phyloP scores from a whole-genome alignment of 2,329 filamentous ascomycete genomes.

The Beauveria sp. region DNA sequence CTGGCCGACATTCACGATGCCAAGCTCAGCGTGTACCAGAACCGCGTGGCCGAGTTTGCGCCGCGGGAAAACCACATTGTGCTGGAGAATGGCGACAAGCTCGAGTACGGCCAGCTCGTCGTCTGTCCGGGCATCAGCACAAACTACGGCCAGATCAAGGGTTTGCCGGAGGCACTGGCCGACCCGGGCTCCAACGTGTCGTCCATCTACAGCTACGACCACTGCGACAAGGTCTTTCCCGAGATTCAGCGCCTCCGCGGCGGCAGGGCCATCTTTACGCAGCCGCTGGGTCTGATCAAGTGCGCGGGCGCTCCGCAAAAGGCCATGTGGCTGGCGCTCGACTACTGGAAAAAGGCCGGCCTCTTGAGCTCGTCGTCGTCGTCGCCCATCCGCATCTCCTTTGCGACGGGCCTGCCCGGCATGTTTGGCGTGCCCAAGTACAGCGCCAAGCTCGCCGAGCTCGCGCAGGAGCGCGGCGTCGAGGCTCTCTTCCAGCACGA shows the following conservation, averaged over 20 bases:
- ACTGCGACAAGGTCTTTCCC: constrained; percentile 44
- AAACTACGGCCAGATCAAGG: constrained; percentile 43
- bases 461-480: constrained; percentile 46
- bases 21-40: constrained; percentile 51
- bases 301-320: constrained; percentile 56
- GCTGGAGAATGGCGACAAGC: constrained; percentile 44
- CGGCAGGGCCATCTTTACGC: constrained; percentile 51
- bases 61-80: constrained; percentile 51
- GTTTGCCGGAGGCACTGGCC: constrained; percentile 46
- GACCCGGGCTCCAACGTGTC: constrained; percentile 41
- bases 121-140: constrained; percentile 52
- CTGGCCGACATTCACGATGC: constrained; percentile 45
- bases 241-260: constrained; percentile 40
- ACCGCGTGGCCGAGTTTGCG: constrained; percentile 41
- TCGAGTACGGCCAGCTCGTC: constrained; percentile 57
- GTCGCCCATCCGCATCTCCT: constrained; percentile 40
- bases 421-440: constrained; percentile 59
- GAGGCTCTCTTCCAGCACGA: constrained; percentile 53
- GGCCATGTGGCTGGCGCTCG: constrained; percentile 54
- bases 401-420: constrained; percentile 45
- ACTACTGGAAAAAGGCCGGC: constrained; percentile 48
- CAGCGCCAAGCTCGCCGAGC: constrained; percentile 42
- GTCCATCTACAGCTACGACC: constrained; percentile 50
- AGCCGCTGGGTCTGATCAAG: constrained; percentile 50
- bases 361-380: constrained; percentile 30